Evolutionary conservation across 768 basidiomycete species (phyloP), one percentile per base, ranked within the genome.

Genomic region (Suillus fuscotomentosus): DNA sequence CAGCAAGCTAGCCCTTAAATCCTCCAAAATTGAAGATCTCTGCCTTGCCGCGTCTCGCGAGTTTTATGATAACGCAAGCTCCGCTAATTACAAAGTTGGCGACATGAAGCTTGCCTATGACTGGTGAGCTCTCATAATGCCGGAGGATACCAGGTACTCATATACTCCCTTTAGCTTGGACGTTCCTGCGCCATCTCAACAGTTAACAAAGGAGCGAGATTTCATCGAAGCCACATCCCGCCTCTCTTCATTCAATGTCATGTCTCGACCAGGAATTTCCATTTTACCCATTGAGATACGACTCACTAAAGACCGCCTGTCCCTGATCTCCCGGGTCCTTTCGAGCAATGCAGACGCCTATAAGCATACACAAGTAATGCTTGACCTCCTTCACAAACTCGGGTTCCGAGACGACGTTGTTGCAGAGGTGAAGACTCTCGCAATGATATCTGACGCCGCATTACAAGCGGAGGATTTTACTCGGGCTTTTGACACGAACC

Each of bases 221-320:
- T 99, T 98, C 76, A 97, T 99, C 66, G 96, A 99, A 79, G 97
- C 97, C 2, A 99, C 97, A 1, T 97, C 95, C 31, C 89, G 94
- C 2, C 88, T 99, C 13, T 87, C 90, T n/a, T 94, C 97, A 4
- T 99, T 94, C 82, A 92, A 93, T 64, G 83, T 97, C 65, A 82
- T 82, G 73, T 88, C 94, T 27, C 82, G 86, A 6, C 85, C 88
- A 10, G 90, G 92, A 54, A 85, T 89, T 50, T 84, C 88, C 7
- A 88, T 99, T 60, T 86, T 94, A 10, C 97, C 97, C 0, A 87
- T 97, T 65, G 96, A 98, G 75, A 95, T 99, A 65, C 90, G 97
- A 10, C 84, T 97, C 24, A 92, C 93, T 39, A 92, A 91, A 68
- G 92, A 98, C 73, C 88, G 91, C 9, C 86, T 99, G 20, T 88